Base-by-base conservation (phyloP, 129 eudicot genomes). In the Helianthus annuus region DNA sequence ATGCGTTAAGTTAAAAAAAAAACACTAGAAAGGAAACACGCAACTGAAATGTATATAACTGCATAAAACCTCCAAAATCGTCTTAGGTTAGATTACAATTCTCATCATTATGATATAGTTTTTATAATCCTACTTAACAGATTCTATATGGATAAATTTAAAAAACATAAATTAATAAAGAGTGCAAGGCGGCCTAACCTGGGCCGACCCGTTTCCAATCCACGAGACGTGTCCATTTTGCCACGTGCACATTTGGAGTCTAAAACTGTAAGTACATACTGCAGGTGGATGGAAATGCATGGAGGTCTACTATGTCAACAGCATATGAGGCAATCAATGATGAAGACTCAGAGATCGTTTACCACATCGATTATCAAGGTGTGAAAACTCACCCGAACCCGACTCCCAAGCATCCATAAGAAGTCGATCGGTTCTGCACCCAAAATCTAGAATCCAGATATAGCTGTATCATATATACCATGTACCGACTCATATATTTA, bases 371-470 rank as follows among this genome's bases (percentile, higher is more conserved):
- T 74, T 84, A 84, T 75, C 83, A 78, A 40, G 89, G 89, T 22
- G 85, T 81, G 39, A 81, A 64, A 42, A 84, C 89, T 62, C 89
- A 84, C 66, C 89, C 83, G 3, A 76, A 76, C 15, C 89, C 89
- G 24, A 84, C 77, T 67, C 94, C 94, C 29, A 87, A 77, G 73
- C 89, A 87, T 84, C 89, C 89, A 48, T 70, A 24, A 77, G 81
- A 79, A 38, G 65, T 60, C 39, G 19, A 62, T 46, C n/a, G 32
- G 38, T 46, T 40, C 76, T 77, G 76, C 76, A 70, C 22, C 64
- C 27, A 46, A 49, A 12, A 42, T 78, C 72, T 53, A 78, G 77
- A 70, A 62, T 78, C 72, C 44, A 78, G 77, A 70, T 51, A 61
- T 13, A 42, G 58, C 32, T 55, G 10, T 52, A 64, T 62, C 54